Conservation (phyloP, 2,329 filamentous ascomycete genomes). For the Phoma sp. region DNA sequence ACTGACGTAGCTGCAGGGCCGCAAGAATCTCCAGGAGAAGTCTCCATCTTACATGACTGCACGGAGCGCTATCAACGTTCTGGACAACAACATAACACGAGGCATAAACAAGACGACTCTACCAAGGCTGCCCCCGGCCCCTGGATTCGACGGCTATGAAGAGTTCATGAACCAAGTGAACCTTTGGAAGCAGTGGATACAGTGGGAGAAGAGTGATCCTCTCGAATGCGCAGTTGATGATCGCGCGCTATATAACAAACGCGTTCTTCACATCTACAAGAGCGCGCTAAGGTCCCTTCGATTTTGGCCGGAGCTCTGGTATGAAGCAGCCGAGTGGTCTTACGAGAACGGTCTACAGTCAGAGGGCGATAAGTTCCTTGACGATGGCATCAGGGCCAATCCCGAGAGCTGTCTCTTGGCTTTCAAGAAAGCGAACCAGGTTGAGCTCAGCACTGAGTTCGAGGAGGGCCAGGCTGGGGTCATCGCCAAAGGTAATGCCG, state of each 20-base stretch:
- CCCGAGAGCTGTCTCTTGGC: slow-evolving; percentile 91
- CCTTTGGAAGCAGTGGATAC: slow-evolving; percentile 91
- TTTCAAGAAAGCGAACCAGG: slow-evolving; percentile 85
- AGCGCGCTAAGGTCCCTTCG: slow-evolving; percentile 91
- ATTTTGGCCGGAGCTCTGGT: slow-evolving; percentile 97
- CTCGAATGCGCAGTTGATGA: slow-evolving; percentile 86
- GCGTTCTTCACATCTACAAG: slow-evolving; percentile 89
- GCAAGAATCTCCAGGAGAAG: slow-evolving; percentile 91
- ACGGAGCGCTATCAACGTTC: slow-evolving; percentile 82
- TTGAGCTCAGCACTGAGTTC: slow-evolving; percentile 77
- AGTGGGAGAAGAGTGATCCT: slow-evolving; percentile 93
- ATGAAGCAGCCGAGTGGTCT: slow-evolving; percentile 91
- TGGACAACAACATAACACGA: slow-evolving; percentile 89
- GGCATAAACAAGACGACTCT: slow-evolving; percentile 78
- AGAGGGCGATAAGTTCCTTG: slow-evolving; percentile 79
- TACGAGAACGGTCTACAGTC: slow-evolving; percentile 75
- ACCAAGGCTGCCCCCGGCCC: slow-evolving; percentile 79
- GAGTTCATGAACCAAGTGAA: slow-evolving; percentile 85
- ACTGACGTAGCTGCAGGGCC: slow-evolving; percentile 65
- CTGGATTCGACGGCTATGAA: slow-evolving; percentile 83
- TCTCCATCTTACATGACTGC: slow-evolving; percentile 97
- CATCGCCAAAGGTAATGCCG: slow-evolving; percentile 69
- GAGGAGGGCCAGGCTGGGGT: slow-evolving; percentile 77
- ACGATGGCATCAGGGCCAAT: slow-evolving; percentile 84
- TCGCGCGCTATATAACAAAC: slow-evolving; percentile 72